Base-by-base conservation (phyloP, 2,329 filamentous ascomycete genomes). In the Lasiodiplodia sp. region DNA sequence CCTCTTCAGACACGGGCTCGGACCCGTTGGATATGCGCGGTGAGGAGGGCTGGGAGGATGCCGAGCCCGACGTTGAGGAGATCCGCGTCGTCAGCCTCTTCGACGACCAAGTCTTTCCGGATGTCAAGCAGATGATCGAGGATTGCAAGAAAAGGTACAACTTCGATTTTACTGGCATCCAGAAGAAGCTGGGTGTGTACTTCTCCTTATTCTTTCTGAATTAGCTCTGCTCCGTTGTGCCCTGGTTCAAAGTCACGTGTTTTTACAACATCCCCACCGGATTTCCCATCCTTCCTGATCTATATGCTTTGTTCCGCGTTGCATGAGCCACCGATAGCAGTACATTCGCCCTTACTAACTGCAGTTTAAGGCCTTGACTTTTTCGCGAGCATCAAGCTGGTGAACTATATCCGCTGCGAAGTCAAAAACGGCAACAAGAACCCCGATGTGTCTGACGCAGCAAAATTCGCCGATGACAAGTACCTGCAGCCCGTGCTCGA, bases 401-500 rank as follows among this genome's bases (percentile, higher is more conserved):
- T 86, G 70, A 87, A 87, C 72, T 86, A 82, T 71, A 77, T 86
- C 23, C 81, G 85, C 31, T 72, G 76, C 53, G 78, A 82, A 65
- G 79, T 79, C 23, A 71, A 78, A 56, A 77, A 76, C 38, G 80
- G 79, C 10, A 78, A 77, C 52, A 73, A 76, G 3, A 76, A 77
- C 3, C 88, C 88, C 0, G 84, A 86, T 69, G 80, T 90, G 53
- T 89, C 92, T 69, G 84, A 88, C 2, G 82, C 83, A 44, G 82
- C 84, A 2, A 84, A 89, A 31, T 89, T 97, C 71, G 85, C 89
- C n/a, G 88, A 93, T 70, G 95, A 98, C 71, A 86, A 87, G 71
- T 96, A 90, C 76, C 84, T 99, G 69, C 91, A 92, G 76, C 96
- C 96, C 0, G 90, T 94, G 4, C 82, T 99, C 8, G 91, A 96